Base-by-base conservation (phyloP, 176 grass and related monocot species). In the Oryza brachyantha region DNA sequence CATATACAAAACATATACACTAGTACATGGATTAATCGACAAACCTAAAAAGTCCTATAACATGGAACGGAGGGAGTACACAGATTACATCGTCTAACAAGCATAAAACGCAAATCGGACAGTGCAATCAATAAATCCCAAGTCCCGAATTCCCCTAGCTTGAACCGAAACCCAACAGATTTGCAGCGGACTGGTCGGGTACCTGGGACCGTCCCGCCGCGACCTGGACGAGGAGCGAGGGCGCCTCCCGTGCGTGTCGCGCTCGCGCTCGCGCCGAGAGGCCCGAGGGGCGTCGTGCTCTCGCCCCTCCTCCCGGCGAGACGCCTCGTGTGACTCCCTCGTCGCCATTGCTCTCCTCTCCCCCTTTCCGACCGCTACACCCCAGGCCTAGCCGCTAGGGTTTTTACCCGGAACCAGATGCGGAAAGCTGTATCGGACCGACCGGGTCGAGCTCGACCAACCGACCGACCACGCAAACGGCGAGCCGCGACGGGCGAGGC, bases 161-260 rank as follows among this genome's bases (percentile, higher is more conserved):
- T 9, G 67, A 67, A 75, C 43, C 64, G 10, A 61, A 79, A 28
- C 57, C 62, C 54, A 54, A 41, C 16, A 38, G 66, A 86, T 73
- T 70, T 29, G 36, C n/a, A 5, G 31, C 3, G 22, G 59, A n/a
- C 73, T 73, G 76, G 72, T 17, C 0, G 16, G 16, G 12, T 68
- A 89, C 91, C 84, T 93, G 63, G 78, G 87, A 38, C 90, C 76
- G 75, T 82, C 85, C 71, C 70, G 73, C 68, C 75, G 83, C n/a
- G 76, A 79, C 68, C 85, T 78, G 25, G 76, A 85, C 10, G 82
- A 82, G 34, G 88, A 83, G 50, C 80, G 61, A 61, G 42, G 75
- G 61, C 82, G 88, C 64, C 82, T 83, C 13, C 79, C 74, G 70
- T 77, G 85, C 28, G 82, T 37, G 39, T 88, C 91, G 1, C 82